These are phyloP conservation scores for Fusarium nisikadoi DNA, from an alignment of 2,329 filamentous ascomycete genomes.

Conservation along the genomic window DNA sequence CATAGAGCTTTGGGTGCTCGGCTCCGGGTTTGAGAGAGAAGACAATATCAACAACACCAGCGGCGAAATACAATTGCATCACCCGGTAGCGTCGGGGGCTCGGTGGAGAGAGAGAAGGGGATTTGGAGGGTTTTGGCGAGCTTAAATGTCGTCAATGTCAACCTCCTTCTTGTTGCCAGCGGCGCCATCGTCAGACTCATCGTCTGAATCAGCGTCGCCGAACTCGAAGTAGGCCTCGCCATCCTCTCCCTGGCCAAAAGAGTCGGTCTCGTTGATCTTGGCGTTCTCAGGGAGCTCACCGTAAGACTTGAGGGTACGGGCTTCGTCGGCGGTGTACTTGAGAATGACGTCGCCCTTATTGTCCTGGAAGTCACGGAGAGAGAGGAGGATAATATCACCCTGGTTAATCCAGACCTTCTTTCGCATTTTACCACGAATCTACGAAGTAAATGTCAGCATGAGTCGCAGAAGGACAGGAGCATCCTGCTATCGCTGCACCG, in stretches of 20 bases:
- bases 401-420: constrained; percentile 99
- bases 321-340: constrained; percentile 97
- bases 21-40: constrained; percentile 68
- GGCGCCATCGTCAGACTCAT: constrained; percentile 63
- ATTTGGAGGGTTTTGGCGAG: not conserved
- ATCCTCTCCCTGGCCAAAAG: constrained; percentile 89
- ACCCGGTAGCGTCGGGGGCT: constrained; percentile 38
- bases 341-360: constrained; percentile 97
- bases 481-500: not conserved
- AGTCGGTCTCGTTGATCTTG: constrained; percentile 99
- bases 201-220: constrained; percentile 83
- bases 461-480: not conserved
- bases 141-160: constrained; percentile 95
- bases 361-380: constrained; percentile 91
- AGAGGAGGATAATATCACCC: constrained; percentile 91
- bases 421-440: constrained; percentile 87
- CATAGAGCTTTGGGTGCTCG: constrained; percentile 16
- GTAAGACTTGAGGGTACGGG: constrained; percentile 93
- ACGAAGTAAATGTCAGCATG: constrained; percentile 70
- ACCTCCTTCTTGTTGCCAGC: constrained; percentile 78
- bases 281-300: constrained; percentile 96
- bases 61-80: constrained; percentile 4
- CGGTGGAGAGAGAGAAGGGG: constrained; percentile 31
- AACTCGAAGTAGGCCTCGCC: constrained; percentile 99
- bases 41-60: constrained; percentile 62